Base-by-base conservation (phyloP, 345 rosid species). In the Brassica incana region DNA sequence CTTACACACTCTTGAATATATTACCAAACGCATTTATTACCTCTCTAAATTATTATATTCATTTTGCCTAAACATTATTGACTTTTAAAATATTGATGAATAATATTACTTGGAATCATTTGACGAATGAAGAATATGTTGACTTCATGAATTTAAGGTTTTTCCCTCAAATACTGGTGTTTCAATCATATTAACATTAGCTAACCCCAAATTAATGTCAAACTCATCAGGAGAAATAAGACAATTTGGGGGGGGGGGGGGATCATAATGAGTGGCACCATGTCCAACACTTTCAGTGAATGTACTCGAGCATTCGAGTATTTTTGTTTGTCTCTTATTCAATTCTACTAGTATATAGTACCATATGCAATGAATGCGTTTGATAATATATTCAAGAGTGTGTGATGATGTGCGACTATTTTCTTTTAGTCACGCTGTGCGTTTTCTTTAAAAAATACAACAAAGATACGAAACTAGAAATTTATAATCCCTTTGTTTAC, bases 231-330 rank as follows among this genome's bases (percentile, higher is more conserved):
- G 20, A 23, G 11, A 62, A 58, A 58, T 58, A 78, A 78, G 72
- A 72, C 16, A 71, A 78, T 9, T 38, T 36, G 36, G 65, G 9
- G 30, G 4, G n/a, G n/a, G n/a, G n/a, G 33, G 5, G 5, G 33
- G 3, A 60, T 38, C 74, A 73, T 30, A 72, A 70, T 80, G 80
- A 75, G 76, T 64, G 68, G 56, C 77, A 75, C 69, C 77, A 75
- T 64, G 40, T 65, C 72, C 64, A 80, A 64, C 48, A 65, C 83
- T 76, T 80, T 23, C 50, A 68, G 3, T 73, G 65, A 67, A 71
- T 54, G 58, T 65, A 58, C 76, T 80, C 65, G 83, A 80, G 38
- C 83, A 80, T 80, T 63, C 80, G 43, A 80, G 76, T 75, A 58
- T 71, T 54, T 56, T 70, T 43, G 40, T 75, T 76, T 80, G 76